Percentiles rank a stretch among this genome's conserved stretches.
Evolutionary conservation across 495 filamentous ascomycete species (phyloP).

Genomic region (Hamigera avellanea): DNA sequence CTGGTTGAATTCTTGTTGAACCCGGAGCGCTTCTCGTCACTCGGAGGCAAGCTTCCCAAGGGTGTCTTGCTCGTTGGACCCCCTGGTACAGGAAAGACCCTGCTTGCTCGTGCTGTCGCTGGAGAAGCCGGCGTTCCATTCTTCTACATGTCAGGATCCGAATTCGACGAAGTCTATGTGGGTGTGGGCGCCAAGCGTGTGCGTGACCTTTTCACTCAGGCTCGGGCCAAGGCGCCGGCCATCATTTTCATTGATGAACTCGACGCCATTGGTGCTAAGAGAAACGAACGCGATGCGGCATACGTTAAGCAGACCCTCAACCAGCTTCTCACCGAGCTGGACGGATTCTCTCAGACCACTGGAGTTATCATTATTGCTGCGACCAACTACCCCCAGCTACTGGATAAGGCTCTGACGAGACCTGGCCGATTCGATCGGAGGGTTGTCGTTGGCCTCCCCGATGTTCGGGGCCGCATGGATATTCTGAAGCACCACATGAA

Average conservation of each 20-base stretch:
- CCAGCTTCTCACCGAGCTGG: conserved; percentile 93
- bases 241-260: conserved; percentile 99
- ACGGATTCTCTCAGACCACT: conserved; percentile 88
- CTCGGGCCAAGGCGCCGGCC: conserved; percentile 79
- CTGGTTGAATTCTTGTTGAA: conserved; percentile 92
- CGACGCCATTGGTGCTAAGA: conserved; percentile 89
- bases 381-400: conserved; percentile 87
- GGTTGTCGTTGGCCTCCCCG: conserved; percentile 76
- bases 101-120: conserved; percentile 89
- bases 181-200: conserved; percentile 97
- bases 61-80: conserved; percentile 92
- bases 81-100: conserved; percentile 96
- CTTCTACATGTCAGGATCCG: conserved; percentile 99
- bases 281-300: conserved; percentile 87
- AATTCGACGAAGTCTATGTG: conserved; percentile 98
- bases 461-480: conserved; percentile 86
- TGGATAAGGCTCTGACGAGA: conserved; percentile 89
- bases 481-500: conserved; percentile 89
- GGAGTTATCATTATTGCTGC: conserved; percentile 92
- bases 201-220: conserved; percentile 83
- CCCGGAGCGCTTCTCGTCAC: conserved; percentile 78
- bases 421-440: conserved; percentile 94
- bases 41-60: conserved; percentile 93
- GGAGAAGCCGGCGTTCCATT: conserved; percentile 96
- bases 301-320: conserved; percentile 97